Conservation (phyloP, 352 stramenopile species). For the Phytophthora pisi region DNA sequence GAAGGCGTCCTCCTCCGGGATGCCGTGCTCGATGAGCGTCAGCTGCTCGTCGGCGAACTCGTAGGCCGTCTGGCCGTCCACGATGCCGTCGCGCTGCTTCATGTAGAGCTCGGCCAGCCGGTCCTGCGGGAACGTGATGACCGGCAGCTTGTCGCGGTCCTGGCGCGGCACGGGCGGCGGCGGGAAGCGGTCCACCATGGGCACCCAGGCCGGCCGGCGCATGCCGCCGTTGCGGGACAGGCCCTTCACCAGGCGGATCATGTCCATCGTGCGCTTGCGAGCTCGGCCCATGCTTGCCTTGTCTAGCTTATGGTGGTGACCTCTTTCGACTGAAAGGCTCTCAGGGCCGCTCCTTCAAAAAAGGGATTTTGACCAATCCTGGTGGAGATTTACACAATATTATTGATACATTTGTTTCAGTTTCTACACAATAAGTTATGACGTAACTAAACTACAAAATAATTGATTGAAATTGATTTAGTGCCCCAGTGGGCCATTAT, state of each 20-base stretch:
- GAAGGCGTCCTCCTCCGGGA: slow-evolving; percentile 82
- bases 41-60: slow-evolving; percentile 89
- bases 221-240: slow-evolving; percentile 83
- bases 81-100: slow-evolving; percentile 66
- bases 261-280: slow-evolving; percentile 76
- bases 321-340: slow-evolving; percentile 14
- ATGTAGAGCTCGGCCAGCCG: slow-evolving; percentile 85
- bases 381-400: too few species aligned
- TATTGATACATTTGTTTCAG: too few species aligned
- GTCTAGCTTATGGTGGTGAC: not conserved
- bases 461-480: too few species aligned
- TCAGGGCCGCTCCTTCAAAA: slow-evolving; percentile 16
- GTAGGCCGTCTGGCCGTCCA: slow-evolving; percentile 83
- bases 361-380: too few species aligned
- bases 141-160: slow-evolving; percentile 75
- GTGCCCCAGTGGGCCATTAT: too few species aligned
- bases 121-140: slow-evolving; percentile 88
- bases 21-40: slow-evolving; percentile 82
- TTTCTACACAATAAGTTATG: too few species aligned
- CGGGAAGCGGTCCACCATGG: slow-evolving; percentile 79
- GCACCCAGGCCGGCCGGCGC: slow-evolving; percentile 68
- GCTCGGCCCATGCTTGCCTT: slow-evolving; percentile 70
- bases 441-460: too few species aligned
- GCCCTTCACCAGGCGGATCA: slow-evolving; percentile 81
- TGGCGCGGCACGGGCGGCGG: slow-evolving; percentile 73